Conservation (phyloP, 257 asterid species). For the Nicotiana sylvestris region DNA sequence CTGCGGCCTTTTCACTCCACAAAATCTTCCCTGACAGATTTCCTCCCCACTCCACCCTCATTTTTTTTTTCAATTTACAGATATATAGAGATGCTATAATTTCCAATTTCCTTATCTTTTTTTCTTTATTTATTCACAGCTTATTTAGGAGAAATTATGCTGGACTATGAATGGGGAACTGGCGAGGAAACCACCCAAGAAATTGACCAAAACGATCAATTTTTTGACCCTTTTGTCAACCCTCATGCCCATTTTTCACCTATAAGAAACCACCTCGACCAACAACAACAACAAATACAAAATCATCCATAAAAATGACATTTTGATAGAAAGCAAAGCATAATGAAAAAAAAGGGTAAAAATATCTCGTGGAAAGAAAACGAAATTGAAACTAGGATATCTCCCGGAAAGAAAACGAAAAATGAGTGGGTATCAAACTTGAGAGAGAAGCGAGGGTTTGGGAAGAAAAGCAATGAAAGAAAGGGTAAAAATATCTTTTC, state of each 20-base stretch:
- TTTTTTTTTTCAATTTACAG: conserved; percentile 35
- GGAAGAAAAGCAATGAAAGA: too few relatives aligned
- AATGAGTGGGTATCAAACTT: too few relatives aligned
- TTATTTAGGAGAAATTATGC: conserved; percentile 29
- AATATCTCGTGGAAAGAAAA: too few relatives aligned
- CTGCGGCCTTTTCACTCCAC: conserved; percentile 51
- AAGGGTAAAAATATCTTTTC: too few relatives aligned
- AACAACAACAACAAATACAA: conserved; percentile 16
- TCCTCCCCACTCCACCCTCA: conserved; percentile 23
- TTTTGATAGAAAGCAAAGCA: too few relatives aligned
- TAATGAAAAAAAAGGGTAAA: too few relatives aligned
- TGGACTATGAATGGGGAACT: conserved; percentile 93
- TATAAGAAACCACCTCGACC: conserved; percentile 14
- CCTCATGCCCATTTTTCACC: conserved; percentile 41
- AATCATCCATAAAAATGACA: conserved; percentile 8
- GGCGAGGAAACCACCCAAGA: conserved; percentile 47
- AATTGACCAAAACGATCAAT: conserved; percentile 42
- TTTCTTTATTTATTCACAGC: background rate
- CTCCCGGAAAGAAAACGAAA: too few relatives aligned
- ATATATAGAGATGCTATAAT: background rate
- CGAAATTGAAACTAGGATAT: too few relatives aligned
- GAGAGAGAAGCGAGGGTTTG: too few relatives aligned
- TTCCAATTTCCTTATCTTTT: conserved; percentile 1
- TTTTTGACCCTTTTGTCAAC: conserved; percentile 51
- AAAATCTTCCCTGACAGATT: conserved; percentile 67